A percentile compares a stretch with the other conserved stretches of the same genome.
These are phyloP conservation scores for Goffeauzyma gilvescens DNA, from an alignment of 768 basidiomycete species.

Conservation along the genomic window DNA sequence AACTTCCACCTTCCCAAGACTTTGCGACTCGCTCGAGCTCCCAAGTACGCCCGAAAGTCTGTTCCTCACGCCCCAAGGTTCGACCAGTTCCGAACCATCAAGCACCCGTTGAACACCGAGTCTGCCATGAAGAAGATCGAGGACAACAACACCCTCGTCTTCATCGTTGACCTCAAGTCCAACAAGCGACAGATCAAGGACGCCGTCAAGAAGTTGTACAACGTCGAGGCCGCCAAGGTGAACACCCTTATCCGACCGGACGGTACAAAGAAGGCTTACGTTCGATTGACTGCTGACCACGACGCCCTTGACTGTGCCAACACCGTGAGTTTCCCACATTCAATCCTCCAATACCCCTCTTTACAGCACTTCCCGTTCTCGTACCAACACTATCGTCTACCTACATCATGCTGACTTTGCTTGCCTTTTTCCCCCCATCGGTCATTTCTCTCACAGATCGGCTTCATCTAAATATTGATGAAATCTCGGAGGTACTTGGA, in stretches of 20 bases:
- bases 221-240: slow-evolving; percentile 84
- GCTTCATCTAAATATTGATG: slow-evolving; percentile 86
- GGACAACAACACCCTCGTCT: slow-evolving; percentile 97
- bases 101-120: slow-evolving; percentile 63
- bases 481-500: too few species aligned
- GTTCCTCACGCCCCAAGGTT: slow-evolving; percentile 79
- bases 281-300: slow-evolving; percentile 81
- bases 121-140: slow-evolving; percentile 99
- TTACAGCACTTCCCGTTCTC: background rate
- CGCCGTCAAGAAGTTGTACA: slow-evolving; percentile 97
- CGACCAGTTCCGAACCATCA: slow-evolving; percentile 90
- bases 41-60: slow-evolving; percentile 89
- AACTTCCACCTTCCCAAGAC: slow-evolving; percentile 96
- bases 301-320: slow-evolving; percentile 94
- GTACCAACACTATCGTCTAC: background rate
- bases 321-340: slow-evolving; percentile 45
- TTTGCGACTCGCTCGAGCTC: slow-evolving; percentile 57
- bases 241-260: slow-evolving; percentile 98
- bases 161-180: slow-evolving; percentile 80
- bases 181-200: slow-evolving; percentile 99
- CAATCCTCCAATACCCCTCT: too few species aligned
- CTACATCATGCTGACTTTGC: background rate
- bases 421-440: background rate
- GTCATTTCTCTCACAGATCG: slow-evolving; percentile 43
- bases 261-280: slow-evolving; percentile 99